These are phyloP conservation scores for Ophiocytium majus DNA, from an alignment of 352 stramenopile species.

Conservation along the genomic window DNA sequence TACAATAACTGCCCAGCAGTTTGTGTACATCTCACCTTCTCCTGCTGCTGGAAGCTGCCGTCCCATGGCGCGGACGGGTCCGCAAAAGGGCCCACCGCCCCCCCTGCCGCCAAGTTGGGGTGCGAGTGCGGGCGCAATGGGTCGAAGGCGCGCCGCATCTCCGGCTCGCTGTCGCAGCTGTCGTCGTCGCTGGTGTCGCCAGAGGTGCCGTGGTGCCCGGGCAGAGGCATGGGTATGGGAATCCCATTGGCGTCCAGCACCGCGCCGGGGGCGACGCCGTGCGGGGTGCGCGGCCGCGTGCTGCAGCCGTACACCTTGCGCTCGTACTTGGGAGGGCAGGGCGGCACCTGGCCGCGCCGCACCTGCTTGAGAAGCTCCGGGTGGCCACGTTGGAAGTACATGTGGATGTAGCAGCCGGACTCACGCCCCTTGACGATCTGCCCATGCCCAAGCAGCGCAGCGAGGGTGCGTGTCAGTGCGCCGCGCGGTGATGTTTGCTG, in stretches of 20 bases:
- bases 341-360: constrained; percentile 44
- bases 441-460: too few species aligned
- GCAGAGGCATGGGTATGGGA: too few species aligned
- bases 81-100: too few species aligned
- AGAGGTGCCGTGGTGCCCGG: too few species aligned
- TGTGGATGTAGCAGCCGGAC: constrained; percentile 54
- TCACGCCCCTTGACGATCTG: constrained; percentile 48
- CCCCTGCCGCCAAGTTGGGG: too few species aligned
- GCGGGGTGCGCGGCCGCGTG: background rate
- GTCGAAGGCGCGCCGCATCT: constrained; percentile 4
- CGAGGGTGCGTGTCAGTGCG: too few species aligned
- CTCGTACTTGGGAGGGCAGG: constrained; percentile 45
- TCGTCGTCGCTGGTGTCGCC: background rate
- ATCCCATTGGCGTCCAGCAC: too few species aligned
- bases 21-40: too few species aligned
- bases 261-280: too few species aligned
- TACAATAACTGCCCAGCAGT: too few species aligned
- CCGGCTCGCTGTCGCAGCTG: constrained; percentile 16
- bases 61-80: too few species aligned
- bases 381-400: constrained; percentile 39
- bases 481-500: too few species aligned
- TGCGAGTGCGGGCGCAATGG: background rate
- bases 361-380: constrained; percentile 54
- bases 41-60: background rate
- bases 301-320: constrained; percentile 47